Conservation (phyloP, 1,284 basidiomycete genomes). For the Leccinum cinnamomeum region DNA sequence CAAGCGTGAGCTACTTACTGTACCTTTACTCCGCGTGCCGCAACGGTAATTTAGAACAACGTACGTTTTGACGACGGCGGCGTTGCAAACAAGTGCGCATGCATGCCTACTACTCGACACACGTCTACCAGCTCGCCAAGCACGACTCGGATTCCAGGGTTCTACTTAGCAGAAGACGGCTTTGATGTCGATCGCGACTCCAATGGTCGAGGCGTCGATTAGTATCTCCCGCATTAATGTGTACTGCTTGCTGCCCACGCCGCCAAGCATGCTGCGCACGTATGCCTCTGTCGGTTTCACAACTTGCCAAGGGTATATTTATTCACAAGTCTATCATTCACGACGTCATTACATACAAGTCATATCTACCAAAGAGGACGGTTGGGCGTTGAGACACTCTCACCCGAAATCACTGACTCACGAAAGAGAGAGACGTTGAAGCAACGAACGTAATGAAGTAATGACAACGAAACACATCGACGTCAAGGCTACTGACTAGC, state of each 20-base stretch:
- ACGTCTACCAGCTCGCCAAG: conserved; percentile 3
- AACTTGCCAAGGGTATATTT: background rate
- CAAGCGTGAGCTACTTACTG: background rate
- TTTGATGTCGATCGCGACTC: background rate
- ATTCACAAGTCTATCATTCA: conserved; percentile 7
- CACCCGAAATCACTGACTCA: background rate
- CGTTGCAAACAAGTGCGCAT: conserved; percentile 6
- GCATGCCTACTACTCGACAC: conserved; percentile 1
- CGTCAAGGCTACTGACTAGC: conserved; percentile 6
- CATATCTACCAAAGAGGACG: background rate
- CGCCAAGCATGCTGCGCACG: background rate
- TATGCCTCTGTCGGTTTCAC: background rate
- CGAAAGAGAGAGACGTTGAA: background rate
- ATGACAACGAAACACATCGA: conserved; percentile 2
- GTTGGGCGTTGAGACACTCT: background rate
- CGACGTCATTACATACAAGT: conserved; percentile 3
- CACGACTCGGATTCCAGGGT: conserved; percentile 6
- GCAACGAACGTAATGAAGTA: conserved; percentile 13
- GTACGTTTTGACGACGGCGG: conserved; percentile 1
- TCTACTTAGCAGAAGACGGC: background rate
- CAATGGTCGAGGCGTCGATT: background rate
- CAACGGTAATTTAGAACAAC: conserved; percentile 26
- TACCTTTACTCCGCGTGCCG: background rate
- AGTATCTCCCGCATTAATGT: background rate
- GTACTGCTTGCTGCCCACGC: background rate